Conservation (phyloP, 306 rosid species). For the Fragaria nilgerrensis region DNA sequence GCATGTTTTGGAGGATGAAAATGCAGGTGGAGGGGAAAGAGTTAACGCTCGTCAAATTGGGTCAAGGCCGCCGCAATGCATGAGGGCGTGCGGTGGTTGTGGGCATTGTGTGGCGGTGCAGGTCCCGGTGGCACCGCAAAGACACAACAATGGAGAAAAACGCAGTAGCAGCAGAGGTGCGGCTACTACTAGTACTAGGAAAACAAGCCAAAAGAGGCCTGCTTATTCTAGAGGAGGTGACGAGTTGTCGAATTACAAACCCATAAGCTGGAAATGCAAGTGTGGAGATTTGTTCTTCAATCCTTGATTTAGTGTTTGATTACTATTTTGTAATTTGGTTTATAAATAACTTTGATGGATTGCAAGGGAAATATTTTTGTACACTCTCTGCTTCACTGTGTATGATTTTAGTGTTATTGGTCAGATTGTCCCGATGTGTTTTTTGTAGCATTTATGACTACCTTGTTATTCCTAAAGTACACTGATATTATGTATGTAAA, state of each 20-base stretch:
- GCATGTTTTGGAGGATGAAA: conserved; percentile 20
- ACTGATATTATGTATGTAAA: not conserved
- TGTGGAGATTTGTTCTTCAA: conserved; percentile 67
- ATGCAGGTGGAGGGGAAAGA: conserved; percentile 20
- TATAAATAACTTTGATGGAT: conserved; percentile 1
- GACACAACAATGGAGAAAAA: conserved; percentile 17
- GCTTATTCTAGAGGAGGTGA: conserved; percentile 55
- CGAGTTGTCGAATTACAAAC: conserved; percentile 70
- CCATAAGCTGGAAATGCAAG: conserved; percentile 86
- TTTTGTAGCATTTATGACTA: not conserved
- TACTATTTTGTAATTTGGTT: not conserved
- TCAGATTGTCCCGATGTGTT: not conserved
- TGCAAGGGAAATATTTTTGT: not conserved
- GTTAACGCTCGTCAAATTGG: conserved; percentile 45
- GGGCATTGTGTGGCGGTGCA: conserved; percentile 77
- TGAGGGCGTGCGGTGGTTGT: conserved; percentile 50
- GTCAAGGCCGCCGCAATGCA: conserved; percentile 77
- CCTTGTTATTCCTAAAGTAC: not conserved
- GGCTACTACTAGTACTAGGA: too few species aligned
- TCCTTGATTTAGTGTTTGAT: conserved; percentile 36
- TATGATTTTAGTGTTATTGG: not conserved
- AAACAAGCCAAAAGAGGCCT: not conserved
- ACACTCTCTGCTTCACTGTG: not conserved
- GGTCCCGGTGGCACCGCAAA: conserved; percentile 56
- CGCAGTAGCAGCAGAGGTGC: not conserved